Evolutionary conservation across 208 protist genomes (phyloP).

Genomic region (Trypanosoma lewisi): DNA sequence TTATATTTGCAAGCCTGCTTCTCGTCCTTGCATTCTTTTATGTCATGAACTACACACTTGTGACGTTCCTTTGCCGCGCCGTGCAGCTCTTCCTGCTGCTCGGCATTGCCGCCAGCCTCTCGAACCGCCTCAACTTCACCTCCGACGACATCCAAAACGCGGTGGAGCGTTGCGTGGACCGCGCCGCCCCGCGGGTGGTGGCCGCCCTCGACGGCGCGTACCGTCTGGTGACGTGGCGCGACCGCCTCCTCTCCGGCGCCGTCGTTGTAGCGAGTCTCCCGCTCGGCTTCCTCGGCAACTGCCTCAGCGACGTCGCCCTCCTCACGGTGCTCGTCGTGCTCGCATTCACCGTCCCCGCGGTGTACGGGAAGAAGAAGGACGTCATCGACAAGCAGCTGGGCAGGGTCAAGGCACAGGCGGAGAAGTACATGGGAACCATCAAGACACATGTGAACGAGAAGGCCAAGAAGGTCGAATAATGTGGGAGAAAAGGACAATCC

Average conservation of each 20-base stretch:
- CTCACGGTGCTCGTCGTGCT: constrained; percentile 36
- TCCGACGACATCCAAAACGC: constrained; percentile 39
- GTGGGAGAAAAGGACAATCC: constrained; percentile 8
- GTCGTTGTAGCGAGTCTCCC: constrained; percentile 47
- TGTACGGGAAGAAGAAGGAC: constrained; percentile 74
- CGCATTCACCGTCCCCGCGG: constrained; percentile 50
- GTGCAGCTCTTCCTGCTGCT: constrained; percentile 38
- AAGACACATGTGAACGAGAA: constrained; percentile 34
- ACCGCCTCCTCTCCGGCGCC: constrained; percentile 43
- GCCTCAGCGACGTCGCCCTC: constrained; percentile 57
- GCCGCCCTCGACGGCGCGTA: constrained; percentile 29
- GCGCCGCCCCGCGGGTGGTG: constrained; percentile 37
- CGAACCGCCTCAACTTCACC: constrained; percentile 27
- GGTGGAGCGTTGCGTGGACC: constrained; percentile 57
- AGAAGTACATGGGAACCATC: constrained; percentile 57
- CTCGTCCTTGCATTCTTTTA: constrained; percentile 56
- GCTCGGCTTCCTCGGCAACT: constrained; percentile 69
- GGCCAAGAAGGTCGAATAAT: constrained; percentile 24
- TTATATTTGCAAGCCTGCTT: constrained; percentile 37
- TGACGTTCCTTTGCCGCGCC: constrained; percentile 68
- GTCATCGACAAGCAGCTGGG: constrained; percentile 47
- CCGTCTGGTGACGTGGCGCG: constrained; percentile 60
- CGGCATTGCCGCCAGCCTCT: constrained; percentile 36
- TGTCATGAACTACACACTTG: constrained; percentile 69
- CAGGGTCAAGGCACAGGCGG: constrained; percentile 23